Base-by-base conservation (phyloP, 2,329 filamentous ascomycete species). In the Orbilia brochopaga region DNA sequence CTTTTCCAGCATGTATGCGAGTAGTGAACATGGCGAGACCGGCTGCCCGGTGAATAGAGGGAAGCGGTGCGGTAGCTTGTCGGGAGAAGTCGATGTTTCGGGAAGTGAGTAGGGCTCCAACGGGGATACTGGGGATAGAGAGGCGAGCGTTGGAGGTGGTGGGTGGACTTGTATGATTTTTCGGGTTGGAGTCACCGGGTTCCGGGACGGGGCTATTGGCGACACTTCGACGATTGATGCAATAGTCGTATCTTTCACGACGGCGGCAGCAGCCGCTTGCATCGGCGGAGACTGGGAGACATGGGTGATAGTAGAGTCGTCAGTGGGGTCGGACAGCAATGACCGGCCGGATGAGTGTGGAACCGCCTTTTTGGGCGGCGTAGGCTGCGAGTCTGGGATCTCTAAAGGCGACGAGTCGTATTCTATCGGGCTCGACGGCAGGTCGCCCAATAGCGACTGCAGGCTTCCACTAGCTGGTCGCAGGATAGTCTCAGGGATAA, bases 1-100 rank as follows among this genome's bases (percentile, higher is more conserved):
- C 24, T 55, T 60, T 44, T 67, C 55, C 11, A 60, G 63, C 19
- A 65, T 57, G 19, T 57, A 65, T 1, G 61, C 61, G 6, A 65
- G 35, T 11, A 65, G 61, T 15, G 61, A 65, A 15, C 61, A 42
- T 17, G 61, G 52, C 8, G 61, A 65, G 19, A 65, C 61, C 19
- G 61, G 63, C 15, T 60, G 46, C 11, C 63, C 63, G n/a, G 63
- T 67, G 46, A 67, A 67, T 6, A 57, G 44, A n/a, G 63, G 63
- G 46, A 67, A 67, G 23, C 63, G 32, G 21, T 51, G 52, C 2
- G 61, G 61, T 17, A 65, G 37, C 52, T 50, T 64, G 17, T 64
- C 60, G 15, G 61, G 61, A 40, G 61, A 65, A 3, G 61, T 65
- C 13, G 30, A 52, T 1, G 61, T 65, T 32, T 65, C 61, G 1